Base-by-base conservation (phyloP, 805 yeast species). In the Tetrapisispora fleetii region DNA sequence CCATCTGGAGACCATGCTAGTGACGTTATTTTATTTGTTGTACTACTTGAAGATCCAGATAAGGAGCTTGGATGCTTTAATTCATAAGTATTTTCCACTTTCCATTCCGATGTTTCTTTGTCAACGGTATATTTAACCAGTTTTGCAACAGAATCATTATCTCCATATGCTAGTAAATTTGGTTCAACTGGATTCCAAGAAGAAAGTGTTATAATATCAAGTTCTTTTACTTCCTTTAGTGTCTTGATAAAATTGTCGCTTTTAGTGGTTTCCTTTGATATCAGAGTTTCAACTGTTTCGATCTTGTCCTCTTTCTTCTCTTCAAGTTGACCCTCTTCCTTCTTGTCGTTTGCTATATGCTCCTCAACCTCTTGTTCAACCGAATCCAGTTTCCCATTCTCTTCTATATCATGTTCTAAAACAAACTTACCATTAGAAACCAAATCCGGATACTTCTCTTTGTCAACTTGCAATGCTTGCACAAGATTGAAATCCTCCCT, bases 1-100 rank as follows among this genome's bases (percentile, higher is more conserved):
- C 95, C 95, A 47, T 68, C 67, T 1, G 83, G 81, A 13, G 86
- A 76, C 95, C 95, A 87, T 10, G 78, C 53, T 2, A 76, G 47
- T 27, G 59, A 52, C 2, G 73, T 67, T 1, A 72, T 54, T 45
- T 63, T 65, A 32, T 58, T 58, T 7, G 58, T 53, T 6, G 47
- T 48, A 17, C 48, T 52, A 5, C 56, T 58, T 10, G 53, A 49
- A 1, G 58, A 48, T 4, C 51, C 41, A 38, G 51, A 53, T n/a
- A 63, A 53, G 17, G 66, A 62, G 37, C 58, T 59, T 4, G 72
- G 69, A 52, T 72, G 77, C 39, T 55, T 65, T 24, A 69, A 58
- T 42, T 58, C 62, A 33, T 48, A 19, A 17, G 49, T 45, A 13
- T 45, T 36, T 8, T n/a, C 30, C 14, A 45, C 32, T 4, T 51